Evolutionary conservation across 2,329 filamentous ascomycete genomes (phyloP), one percentile per base, ranked within the genome.

Genomic region (Ophiocordyceps camponoti-leonardi): DNA sequence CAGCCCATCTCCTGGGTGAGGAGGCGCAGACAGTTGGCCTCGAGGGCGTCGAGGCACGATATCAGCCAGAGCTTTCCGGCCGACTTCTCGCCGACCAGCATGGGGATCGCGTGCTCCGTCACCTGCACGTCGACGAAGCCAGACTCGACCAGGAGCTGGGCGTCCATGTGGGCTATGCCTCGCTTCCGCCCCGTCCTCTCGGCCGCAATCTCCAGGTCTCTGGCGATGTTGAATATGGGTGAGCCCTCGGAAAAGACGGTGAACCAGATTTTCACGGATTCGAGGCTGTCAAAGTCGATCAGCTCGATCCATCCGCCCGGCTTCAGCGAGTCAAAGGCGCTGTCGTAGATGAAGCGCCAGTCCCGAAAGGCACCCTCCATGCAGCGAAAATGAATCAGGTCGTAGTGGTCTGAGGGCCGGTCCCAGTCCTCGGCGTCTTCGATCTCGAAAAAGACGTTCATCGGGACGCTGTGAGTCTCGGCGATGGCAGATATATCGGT

Each of bases 351-450:
- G 48, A 66, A 67, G 31, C 59, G 53, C 75, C 75, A 79, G 55
- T 77, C 69, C 0, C 60, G 57, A 54, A 79, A 77, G 11, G 73
- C 67, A 11, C 73, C 75, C 18, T 70, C 61, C 65, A 79, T 67
- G 49, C 69, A 64, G 6, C 75, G 68, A 46, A 77, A 59, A 52
- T 79, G 75, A 26, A 79, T 65, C 13, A 79, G 58, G 53, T 79
- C 75, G 49, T 75, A 72, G 13, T 65, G 58, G 52, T 76, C 60
- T 4, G 65, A 56, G 4, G 67, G 65, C 14, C 71, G 67, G 47
- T 75, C 70, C 74, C 74, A 78, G 40, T 76, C 72, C 55, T 77
- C 72, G 42, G 73, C 74, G 51, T 77, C 71, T 51, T 77, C 73
- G 6, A 77, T 66, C 56, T 77, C 72, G 59, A 76, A 77, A 52